phyloP scores from a whole-genome alignment of 768 basidiomycete species.

The Amyloporia xantha region DNA sequence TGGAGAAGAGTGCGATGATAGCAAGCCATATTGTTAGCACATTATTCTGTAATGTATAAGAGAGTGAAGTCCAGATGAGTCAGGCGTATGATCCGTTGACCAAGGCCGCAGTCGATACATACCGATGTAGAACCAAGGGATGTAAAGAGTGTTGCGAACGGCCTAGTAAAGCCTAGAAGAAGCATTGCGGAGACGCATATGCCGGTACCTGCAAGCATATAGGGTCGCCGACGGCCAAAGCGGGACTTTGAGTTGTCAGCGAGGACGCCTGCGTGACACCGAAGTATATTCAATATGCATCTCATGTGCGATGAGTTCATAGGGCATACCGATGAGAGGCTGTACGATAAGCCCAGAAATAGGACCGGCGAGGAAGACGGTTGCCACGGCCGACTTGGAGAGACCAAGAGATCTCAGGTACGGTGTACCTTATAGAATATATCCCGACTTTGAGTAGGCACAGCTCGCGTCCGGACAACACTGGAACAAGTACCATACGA shows the following conservation, averaged over 20 bases:
- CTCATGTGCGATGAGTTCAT: too few relatives aligned
- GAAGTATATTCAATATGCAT: too few relatives aligned
- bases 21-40: slow-evolving; percentile 71
- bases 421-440: slow-evolving; percentile 51
- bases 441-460: not conserved
- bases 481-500: slow-evolving; percentile 52
- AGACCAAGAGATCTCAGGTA: slow-evolving; percentile 87
- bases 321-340: slow-evolving; percentile 68
- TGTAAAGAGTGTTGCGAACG: slow-evolving; percentile 49
- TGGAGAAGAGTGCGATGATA: slow-evolving; percentile 57
- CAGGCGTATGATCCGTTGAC: too few relatives aligned
- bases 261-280: slow-evolving; percentile 40
- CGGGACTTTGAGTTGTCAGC: slow-evolving; percentile 81
- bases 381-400: slow-evolving; percentile 78
- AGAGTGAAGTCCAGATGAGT: too few relatives aligned
- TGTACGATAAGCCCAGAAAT: slow-evolving; percentile 88
- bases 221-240: slow-evolving; percentile 82
- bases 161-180: slow-evolving; percentile 75
- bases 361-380: slow-evolving; percentile 91
- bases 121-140: slow-evolving; percentile 28
- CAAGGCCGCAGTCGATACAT: too few relatives aligned
- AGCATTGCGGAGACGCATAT: slow-evolving; percentile 70
- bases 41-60: slow-evolving; percentile 56
- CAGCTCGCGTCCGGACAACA: not conserved
- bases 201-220: slow-evolving; percentile 66